These are phyloP conservation scores for Penicillium turbatum DNA, from an alignment of 495 filamentous ascomycete species.

Conservation along the genomic window DNA sequence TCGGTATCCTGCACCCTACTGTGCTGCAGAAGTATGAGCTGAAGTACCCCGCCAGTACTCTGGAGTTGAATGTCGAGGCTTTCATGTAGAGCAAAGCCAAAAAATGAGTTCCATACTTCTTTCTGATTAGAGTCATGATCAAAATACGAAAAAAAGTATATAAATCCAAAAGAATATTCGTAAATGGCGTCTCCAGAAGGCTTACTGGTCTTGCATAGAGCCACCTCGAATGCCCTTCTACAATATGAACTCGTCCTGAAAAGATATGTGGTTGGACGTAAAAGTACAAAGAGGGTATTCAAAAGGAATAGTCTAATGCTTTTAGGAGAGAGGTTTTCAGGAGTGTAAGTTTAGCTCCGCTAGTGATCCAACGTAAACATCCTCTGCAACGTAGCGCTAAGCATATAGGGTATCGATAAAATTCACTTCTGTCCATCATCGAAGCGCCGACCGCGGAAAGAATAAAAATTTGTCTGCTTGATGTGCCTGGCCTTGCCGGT, in stretches of 20 bases:
- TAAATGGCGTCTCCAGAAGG: neutral
- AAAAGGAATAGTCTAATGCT: neutral
- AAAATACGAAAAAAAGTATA: neutral
- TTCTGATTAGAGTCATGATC: neutral
- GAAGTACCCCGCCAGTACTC: slow-evolving; percentile 86
- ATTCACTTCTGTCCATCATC: slow-evolving; percentile 6
- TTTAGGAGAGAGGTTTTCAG: neutral
- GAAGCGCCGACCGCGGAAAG: slow-evolving; percentile 31
- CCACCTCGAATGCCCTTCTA: neutral
- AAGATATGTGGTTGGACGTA: neutral
- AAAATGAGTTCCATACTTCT: neutral
- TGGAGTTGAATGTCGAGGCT: slow-evolving; percentile 92
- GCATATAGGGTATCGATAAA: neutral
- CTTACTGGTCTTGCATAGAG: too few relatives aligned
- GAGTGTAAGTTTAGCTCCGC: too few relatives aligned
- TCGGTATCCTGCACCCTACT: slow-evolving; percentile 89
- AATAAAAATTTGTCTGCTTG: slow-evolving; percentile 59
- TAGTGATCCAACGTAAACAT: neutral
- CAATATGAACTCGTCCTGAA: neutral
- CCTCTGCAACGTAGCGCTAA: neutral
- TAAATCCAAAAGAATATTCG: neutral
- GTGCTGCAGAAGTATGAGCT: slow-evolving; percentile 93
- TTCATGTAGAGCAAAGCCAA: slow-evolving; percentile 60
- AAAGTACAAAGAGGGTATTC: neutral
- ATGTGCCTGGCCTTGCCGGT: slow-evolving; percentile 72